A percentile compares a stretch with the other conserved stretches of the same genome.
Conservation (phyloP, 2,329 filamentous ascomycete genomes). For the Elsinoe ampelina region DNA sequence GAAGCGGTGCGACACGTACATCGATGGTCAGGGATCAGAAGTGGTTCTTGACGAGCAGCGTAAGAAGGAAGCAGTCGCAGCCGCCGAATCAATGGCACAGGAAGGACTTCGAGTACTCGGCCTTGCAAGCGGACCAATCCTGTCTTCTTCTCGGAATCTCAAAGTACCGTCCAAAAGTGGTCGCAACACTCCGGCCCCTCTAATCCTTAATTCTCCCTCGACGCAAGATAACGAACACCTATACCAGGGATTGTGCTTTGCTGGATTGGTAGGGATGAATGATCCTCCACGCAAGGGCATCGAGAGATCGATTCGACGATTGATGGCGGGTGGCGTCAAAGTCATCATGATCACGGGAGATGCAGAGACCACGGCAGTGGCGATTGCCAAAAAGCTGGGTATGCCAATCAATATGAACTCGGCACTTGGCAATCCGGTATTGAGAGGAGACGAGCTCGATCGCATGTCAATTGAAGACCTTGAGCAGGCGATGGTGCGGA, state of each 20-base stretch:
- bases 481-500: slow-evolving; percentile 72
- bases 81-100: slow-evolving; percentile 77
- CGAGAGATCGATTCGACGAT: slow-evolving; percentile 72
- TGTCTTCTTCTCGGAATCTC: slow-evolving; percentile 33
- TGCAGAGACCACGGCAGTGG: slow-evolving; percentile 85
- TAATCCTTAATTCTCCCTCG: slow-evolving; percentile 29
- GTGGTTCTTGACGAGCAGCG: slow-evolving; percentile 70
- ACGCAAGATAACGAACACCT: slow-evolving; percentile 54
- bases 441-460: slow-evolving; percentile 88
- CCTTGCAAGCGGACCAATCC: slow-evolving; percentile 73
- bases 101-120: slow-evolving; percentile 85
- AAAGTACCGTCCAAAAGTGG: slow-evolving; percentile 9
- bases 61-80: slow-evolving; percentile 63
- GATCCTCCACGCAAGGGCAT: slow-evolving; percentile 90
- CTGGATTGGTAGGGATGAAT: slow-evolving; percentile 92
- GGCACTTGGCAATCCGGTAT: slow-evolving; percentile 56
- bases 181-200: slow-evolving; percentile 33
- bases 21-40: slow-evolving; percentile 77
- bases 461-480: slow-evolving; percentile 79
- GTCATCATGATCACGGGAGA: slow-evolving; percentile 99
- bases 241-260: slow-evolving; percentile 78
- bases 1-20: slow-evolving; percentile 78
- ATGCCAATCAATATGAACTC: slow-evolving; percentile 67
- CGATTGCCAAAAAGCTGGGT: slow-evolving; percentile 88
- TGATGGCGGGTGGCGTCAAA: slow-evolving; percentile 91